These are phyloP conservation scores for Bocquillonia castaneifolia DNA, from an alignment of 441 rosid species.

Conservation along the genomic window DNA sequence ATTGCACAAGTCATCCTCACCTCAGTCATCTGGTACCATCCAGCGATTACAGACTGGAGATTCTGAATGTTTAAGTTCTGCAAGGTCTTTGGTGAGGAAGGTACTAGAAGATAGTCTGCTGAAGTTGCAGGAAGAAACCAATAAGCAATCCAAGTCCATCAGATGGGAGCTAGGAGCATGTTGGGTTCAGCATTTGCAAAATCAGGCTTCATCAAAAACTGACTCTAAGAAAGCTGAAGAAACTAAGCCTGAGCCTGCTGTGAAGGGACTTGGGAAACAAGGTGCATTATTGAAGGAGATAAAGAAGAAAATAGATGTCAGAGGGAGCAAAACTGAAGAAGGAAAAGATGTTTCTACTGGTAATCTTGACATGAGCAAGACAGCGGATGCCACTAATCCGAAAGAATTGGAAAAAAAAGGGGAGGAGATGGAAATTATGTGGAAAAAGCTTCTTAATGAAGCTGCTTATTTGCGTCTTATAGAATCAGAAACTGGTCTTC, in stretches of 20 bases:
- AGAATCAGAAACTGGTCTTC: conserved; percentile 56
- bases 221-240: conserved; percentile 74
- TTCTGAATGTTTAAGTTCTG: conserved; percentile 30
- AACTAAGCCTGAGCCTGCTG: conserved; percentile 38
- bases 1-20: conserved; percentile 39
- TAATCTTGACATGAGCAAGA: conserved; percentile 43
- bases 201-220: conserved; percentile 57
- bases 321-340: conserved; percentile 38
- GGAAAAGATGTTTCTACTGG: conserved; percentile 31
- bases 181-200: conserved; percentile 69
- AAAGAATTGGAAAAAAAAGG: conserved; percentile 34
- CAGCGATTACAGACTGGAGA: conserved; percentile 57
- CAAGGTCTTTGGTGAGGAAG: conserved; percentile 34
- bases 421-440: conserved; percentile 32
- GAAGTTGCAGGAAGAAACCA: conserved; percentile 40
- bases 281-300: conserved; percentile 69
- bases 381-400: conserved; percentile 40
- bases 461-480: conserved; percentile 46
- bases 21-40: conserved; percentile 34
- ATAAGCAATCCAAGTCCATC: conserved; percentile 33
- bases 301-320: conserved; percentile 50
- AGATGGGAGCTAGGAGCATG: conserved; percentile 77
- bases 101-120: conserved; percentile 45
- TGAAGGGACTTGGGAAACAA: conserved; percentile 41
- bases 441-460: conserved; percentile 43